Percentiles rank a stretch among this genome's conserved stretches.
These are phyloP conservation scores for Emmonsiellopsis sp. DNA, from an alignment of 2,329 filamentous ascomycete genomes.

Conservation along the genomic window DNA sequence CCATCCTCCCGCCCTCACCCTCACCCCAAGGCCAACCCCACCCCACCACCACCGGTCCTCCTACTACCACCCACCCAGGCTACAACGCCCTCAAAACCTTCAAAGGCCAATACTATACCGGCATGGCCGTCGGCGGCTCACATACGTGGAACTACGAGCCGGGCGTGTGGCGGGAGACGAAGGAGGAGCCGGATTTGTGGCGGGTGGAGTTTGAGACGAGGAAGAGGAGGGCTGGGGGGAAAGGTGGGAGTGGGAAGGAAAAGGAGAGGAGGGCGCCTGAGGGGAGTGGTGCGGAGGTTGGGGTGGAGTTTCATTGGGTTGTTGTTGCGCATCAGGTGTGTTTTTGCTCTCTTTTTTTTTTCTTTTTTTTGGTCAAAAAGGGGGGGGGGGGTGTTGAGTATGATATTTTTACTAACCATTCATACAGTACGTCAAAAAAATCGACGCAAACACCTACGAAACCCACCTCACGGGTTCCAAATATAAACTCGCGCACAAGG, in stretches of 20 bases:
- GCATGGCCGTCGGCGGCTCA: constrained; percentile 29
- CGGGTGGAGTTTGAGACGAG: constrained; percentile 24
- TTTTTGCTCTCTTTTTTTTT: no score
- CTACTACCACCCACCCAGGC: constrained; percentile 9
- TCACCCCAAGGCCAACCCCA: no score
- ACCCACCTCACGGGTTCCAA: no score
- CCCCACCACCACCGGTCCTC: no score
- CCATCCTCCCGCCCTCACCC: no score
- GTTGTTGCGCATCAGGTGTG: constrained; percentile 29
- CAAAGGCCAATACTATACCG: constrained; percentile 26
- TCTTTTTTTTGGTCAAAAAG: no score
- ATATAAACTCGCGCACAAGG: constrained; percentile 27
- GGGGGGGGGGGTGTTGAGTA: no score
- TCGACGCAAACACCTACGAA: constrained; percentile 29
- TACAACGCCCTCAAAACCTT: constrained; percentile 27
- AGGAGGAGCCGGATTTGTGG: constrained; percentile 28
- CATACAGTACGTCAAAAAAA: constrained; percentile 27
- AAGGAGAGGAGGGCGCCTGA: constrained; percentile 14
- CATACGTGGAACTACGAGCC: constrained; percentile 28
- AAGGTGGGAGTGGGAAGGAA: no score
- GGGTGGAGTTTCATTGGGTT: constrained; percentile 28
- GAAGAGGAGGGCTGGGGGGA: constrained; percentile 21
- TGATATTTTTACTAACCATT: no score
- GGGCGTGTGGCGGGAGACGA: constrained; percentile 28
- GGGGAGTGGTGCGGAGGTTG: constrained; percentile 26